Evolutionary conservation across 345 rosid species (phyloP).

Genomic region (Syzygium grande): DNA sequence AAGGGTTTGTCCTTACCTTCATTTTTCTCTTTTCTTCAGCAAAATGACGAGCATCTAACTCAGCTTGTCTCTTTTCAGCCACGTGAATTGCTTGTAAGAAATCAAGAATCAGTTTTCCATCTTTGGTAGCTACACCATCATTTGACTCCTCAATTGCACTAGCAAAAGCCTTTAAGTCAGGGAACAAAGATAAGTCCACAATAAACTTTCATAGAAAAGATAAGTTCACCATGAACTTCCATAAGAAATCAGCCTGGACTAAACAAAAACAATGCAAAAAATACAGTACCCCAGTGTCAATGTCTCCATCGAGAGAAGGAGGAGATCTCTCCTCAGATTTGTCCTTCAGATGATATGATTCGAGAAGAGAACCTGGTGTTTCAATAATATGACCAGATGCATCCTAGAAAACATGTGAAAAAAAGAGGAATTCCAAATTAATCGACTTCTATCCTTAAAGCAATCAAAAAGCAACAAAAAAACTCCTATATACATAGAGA

Average conservation of each 20-base stretch:
- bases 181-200: slow-evolving; percentile 2
- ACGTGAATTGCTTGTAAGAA: slow-evolving; percentile 86
- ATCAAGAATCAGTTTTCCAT: slow-evolving; percentile 70
- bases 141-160: slow-evolving; percentile 43
- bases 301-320: slow-evolving; percentile 6
- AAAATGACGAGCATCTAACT: slow-evolving; percentile 73
- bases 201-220: background rate
- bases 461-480: background rate
- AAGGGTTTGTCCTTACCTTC: slow-evolving; percentile 39
- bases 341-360: slow-evolving; percentile 57
- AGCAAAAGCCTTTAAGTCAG: slow-evolving; percentile 38
- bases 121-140: slow-evolving; percentile 43
- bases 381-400: slow-evolving; percentile 16
- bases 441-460: background rate
- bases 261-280: slow-evolving; percentile 1
- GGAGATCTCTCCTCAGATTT: slow-evolving; percentile 24
- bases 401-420: slow-evolving; percentile 20
- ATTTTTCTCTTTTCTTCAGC: slow-evolving; percentile 58
- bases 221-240: background rate
- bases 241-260: background rate
- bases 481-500: background rate
- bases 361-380: slow-evolving; percentile 52
- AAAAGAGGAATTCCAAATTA: background rate
- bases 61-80: slow-evolving; percentile 89
- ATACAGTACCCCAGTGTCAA: slow-evolving; percentile 34